phyloP scores from a whole-genome alignment of 2,329 filamentous ascomycete genomes.

The Talaromyces amestolkiae region DNA sequence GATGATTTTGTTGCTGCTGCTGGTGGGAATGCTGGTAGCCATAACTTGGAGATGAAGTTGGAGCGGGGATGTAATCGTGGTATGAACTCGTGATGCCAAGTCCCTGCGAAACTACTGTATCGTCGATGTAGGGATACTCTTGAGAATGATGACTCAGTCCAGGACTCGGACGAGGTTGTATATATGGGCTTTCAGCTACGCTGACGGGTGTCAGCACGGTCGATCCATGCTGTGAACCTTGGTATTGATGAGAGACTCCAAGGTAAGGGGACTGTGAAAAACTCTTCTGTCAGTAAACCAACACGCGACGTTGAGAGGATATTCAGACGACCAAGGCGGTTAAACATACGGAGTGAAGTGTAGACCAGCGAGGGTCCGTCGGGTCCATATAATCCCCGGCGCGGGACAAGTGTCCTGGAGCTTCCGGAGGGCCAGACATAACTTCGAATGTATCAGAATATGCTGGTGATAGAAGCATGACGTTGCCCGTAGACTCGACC shows the following conservation, averaged over 20 bases:
- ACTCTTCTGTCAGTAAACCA: neutral
- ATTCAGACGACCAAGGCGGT: slow-evolving; percentile 14
- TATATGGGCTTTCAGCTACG: slow-evolving; percentile 36
- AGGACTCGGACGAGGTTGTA: slow-evolving; percentile 33
- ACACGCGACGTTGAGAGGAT: neutral
- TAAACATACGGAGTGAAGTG: slow-evolving; percentile 32
- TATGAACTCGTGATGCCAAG: slow-evolving; percentile 39
- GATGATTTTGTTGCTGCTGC: slow-evolving; percentile 16
- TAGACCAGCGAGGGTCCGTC: slow-evolving; percentile 30
- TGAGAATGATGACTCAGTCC: slow-evolving; percentile 38
- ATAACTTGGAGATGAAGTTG: slow-evolving; percentile 28
- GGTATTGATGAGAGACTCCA: slow-evolving; percentile 33
- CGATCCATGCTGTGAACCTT: slow-evolving; percentile 30
- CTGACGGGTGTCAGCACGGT: slow-evolving; percentile 41
- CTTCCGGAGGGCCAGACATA: slow-evolving; percentile 31
- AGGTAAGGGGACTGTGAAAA: slow-evolving; percentile 26
- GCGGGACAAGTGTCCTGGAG: slow-evolving; percentile 27
- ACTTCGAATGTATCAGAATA: slow-evolving; percentile 23
- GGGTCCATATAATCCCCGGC: slow-evolving; percentile 31
- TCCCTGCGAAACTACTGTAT: slow-evolving; percentile 33
- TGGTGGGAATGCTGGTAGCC: slow-evolving; percentile 22
- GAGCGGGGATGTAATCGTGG: slow-evolving; percentile 30
- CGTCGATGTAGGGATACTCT: slow-evolving; percentile 37
- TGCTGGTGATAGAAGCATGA: slow-evolving; percentile 28
- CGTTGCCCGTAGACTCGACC: slow-evolving; percentile 23